Evolutionary conservation across 805 yeast species (phyloP).

Genomic region (Pichia deserticola): DNA sequence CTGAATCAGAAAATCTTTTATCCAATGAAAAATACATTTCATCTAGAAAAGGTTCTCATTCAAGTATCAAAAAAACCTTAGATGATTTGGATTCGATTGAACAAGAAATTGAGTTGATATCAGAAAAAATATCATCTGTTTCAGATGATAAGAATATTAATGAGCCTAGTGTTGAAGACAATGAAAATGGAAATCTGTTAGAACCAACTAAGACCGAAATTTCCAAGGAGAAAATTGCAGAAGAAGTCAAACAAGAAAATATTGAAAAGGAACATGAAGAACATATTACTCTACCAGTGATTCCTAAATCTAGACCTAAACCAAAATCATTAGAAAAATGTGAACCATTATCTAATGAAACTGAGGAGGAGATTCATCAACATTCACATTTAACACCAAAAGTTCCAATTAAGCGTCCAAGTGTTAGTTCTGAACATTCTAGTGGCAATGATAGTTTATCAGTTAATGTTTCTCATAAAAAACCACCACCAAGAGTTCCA

Average conservation of each 20-base stretch:
- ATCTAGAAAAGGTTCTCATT: neutral
- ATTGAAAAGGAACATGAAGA: neutral
- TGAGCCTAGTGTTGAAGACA: neutral
- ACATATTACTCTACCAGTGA: neutral
- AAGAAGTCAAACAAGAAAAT: neutral
- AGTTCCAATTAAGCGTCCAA: neutral
- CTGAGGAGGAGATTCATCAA: neutral
- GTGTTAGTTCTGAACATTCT: neutral
- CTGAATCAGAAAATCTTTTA: too few species aligned
- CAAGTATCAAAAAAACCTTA: neutral
- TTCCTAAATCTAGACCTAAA: constrained; percentile 11
- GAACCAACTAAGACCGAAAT: too few species aligned
- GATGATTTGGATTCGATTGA: constrained; percentile 2
- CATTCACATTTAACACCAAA: neutral
- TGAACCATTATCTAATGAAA: too few species aligned
- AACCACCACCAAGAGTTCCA: constrained; percentile 60
- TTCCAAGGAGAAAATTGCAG: neutral
- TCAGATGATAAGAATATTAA: neutral
- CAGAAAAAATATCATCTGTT: neutral
- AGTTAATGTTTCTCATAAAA: constrained; percentile 8
- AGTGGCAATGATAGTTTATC: neutral
- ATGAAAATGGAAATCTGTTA: neutral
- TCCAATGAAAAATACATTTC: neutral
- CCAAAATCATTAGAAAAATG: neutral
- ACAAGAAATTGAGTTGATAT: neutral